Evolutionary conservation across 176 grass and related monocot genomes (phyloP), one percentile per base, ranked within the genome.

Genomic region (Triticum monococcum): DNA sequence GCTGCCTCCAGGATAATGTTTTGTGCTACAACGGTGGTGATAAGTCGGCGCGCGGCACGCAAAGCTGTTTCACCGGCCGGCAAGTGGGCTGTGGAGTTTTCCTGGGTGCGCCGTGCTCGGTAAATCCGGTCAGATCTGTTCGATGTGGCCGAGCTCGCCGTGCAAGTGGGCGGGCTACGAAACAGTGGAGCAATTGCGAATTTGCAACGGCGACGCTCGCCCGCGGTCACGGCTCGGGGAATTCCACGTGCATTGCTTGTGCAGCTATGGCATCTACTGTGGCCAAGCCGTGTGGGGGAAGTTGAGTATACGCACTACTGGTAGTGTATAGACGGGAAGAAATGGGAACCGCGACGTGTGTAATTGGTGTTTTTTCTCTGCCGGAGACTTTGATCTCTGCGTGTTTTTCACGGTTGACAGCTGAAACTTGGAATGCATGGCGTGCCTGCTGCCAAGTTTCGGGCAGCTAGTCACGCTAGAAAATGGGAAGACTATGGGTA

Each of bases 71-170:
- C 24, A 50, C 64, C 9, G 66, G 25, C 20, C 40, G 10, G 45
- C 74, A 90, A 84, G 59, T 84, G 86, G 89, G 56, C 13, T 46
- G 36, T 74, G 60, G 32, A 84, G 74, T 68, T 91, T n/a, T 5
- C 26, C 16, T 16, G 28, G 23, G 46, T 64, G 61, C 56, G 12
- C 54, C 28, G 72, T 26, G 62, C 37, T 71, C 37, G 45, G 14
- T 59, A 87, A 78, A 57, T 83, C 66, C 72, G 79, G 72, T 30
- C 80, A 28, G 74, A 89, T 81, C 77, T 86, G 82, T 28, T 57
- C 13, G 18, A 9, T 60, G 5, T 17, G 45, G 31, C 25, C 28
- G 10, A 40, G 30, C 56, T 30, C 13, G 20, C 65, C 67, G 18
- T 23, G 69, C 69, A 68, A 89, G 82, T 89, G 77, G 73, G 2